These are phyloP conservation scores for Raffaelea albimanens DNA, from an alignment of 2,329 filamentous ascomycete genomes.

Conservation along the genomic window DNA sequence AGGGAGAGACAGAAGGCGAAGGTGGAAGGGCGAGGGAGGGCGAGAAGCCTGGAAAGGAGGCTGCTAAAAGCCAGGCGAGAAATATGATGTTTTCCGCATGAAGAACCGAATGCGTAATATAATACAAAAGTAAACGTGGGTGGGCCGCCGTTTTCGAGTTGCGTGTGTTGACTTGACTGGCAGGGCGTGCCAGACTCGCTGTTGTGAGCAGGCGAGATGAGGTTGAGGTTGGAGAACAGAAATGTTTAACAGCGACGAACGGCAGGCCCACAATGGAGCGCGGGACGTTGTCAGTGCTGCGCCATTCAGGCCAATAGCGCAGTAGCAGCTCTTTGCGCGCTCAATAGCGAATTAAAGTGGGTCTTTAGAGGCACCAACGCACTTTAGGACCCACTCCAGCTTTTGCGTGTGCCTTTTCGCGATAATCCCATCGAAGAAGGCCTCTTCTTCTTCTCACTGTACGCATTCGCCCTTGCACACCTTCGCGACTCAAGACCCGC, in stretches of 20 bases:
- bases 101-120: not conserved
- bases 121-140: not conserved
- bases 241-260: no score
- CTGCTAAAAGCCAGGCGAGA: not conserved
- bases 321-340: conserved; percentile 1
- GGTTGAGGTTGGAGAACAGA: no score
- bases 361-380: not conserved
- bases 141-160: not conserved
- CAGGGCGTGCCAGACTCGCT: no score
- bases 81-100: not conserved
- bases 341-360: not conserved
- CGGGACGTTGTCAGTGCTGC: no score
- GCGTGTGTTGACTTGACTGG: no score
- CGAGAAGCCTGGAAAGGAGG: not conserved
- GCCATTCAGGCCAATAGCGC: no score
- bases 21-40: not conserved
- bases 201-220: no score
- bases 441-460: no score
- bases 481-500: no score
- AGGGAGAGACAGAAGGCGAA: not conserved
- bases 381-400: not conserved
- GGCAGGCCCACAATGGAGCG: no score
- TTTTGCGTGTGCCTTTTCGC: not conserved
- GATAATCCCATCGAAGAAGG: no score
- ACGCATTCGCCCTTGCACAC: no score